Evolutionary conservation across 139 green algal species (phyloP).

Genomic region (Chlorella sp.): DNA sequence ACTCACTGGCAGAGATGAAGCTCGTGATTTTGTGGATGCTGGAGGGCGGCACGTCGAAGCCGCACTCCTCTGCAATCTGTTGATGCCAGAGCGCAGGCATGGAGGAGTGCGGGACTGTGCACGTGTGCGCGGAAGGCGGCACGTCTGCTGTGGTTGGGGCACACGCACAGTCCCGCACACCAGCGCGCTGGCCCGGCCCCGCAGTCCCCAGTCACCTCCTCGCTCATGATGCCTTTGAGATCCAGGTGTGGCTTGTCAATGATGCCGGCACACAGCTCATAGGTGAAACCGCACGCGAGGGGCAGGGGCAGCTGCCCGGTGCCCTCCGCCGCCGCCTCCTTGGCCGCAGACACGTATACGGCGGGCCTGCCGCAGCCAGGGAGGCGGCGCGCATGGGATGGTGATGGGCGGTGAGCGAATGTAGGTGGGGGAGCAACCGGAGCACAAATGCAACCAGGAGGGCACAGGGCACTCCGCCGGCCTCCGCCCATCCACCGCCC

Average conservation of each 20-base stretch:
- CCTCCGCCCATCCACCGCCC: too few species aligned
- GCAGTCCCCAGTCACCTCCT: slow-evolving; percentile 49
- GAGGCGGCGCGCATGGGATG: too few species aligned
- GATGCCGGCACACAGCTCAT: slow-evolving; percentile 90
- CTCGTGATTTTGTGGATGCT: slow-evolving; percentile 53
- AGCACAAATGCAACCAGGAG: too few species aligned
- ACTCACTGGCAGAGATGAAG: slow-evolving; percentile 33
- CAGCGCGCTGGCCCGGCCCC: not conserved
- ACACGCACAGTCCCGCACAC: not conserved
- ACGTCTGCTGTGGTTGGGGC: not conserved
- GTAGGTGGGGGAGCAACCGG: too few species aligned
- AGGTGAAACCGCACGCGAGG: slow-evolving; percentile 81
- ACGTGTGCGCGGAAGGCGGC: not conserved
- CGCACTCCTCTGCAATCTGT: slow-evolving; percentile 66
- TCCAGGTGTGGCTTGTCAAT: slow-evolving; percentile 78
- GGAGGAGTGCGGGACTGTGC: not conserved
- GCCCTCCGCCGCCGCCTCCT: slow-evolving; percentile 6
- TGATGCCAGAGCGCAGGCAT: not conserved
- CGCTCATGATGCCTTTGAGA: slow-evolving; percentile 49
- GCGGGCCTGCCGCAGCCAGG: too few species aligned
- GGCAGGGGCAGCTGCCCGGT: slow-evolving; percentile 7
- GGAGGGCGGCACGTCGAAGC: slow-evolving; percentile 56
- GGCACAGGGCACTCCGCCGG: too few species aligned
- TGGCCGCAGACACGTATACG: slow-evolving; percentile 28
- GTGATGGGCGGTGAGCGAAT: too few species aligned